Conservation (phyloP, 257 asterid genomes). For the Prunella vulgaris region DNA sequence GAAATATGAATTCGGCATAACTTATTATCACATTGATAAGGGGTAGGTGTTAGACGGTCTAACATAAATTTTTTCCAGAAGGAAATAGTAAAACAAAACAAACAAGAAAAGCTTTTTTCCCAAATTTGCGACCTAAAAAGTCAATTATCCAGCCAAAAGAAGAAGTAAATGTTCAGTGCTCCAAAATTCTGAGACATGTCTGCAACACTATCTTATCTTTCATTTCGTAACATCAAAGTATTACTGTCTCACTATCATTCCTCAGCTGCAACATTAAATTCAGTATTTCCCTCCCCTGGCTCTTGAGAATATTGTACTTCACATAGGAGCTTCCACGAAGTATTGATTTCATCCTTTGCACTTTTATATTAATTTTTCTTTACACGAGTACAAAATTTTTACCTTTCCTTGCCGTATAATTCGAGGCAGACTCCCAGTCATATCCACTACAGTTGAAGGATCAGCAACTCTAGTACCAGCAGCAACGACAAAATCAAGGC, state of each 20-base stretch:
- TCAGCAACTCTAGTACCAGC: conserved; percentile 80
- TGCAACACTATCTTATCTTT: neutral
- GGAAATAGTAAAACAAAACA: neutral
- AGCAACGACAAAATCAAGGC: conserved; percentile 88
- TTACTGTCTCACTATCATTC: neutral
- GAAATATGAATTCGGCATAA: too few relatives aligned
- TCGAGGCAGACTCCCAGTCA: conserved; percentile 61
- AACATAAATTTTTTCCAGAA: too few relatives aligned
- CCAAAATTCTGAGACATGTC: neutral
- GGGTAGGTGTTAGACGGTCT: too few relatives aligned
- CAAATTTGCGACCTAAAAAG: neutral
- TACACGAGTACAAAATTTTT: neutral
- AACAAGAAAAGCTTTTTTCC: neutral
- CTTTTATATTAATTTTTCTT: neutral
- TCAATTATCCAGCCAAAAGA: neutral
- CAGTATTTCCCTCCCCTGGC: neutral
- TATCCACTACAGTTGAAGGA: conserved; percentile 91
- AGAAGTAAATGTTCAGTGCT: neutral
- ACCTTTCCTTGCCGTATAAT: conserved; percentile 84
- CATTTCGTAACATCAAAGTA: neutral
- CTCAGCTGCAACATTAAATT: neutral
- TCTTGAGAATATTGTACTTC: neutral
- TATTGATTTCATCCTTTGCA: neutral
- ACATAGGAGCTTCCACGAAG: neutral
- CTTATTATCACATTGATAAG: too few relatives aligned